phyloP scores from a whole-genome alignment of 805 yeast genomes.

The Teunomyces stri region DNA sequence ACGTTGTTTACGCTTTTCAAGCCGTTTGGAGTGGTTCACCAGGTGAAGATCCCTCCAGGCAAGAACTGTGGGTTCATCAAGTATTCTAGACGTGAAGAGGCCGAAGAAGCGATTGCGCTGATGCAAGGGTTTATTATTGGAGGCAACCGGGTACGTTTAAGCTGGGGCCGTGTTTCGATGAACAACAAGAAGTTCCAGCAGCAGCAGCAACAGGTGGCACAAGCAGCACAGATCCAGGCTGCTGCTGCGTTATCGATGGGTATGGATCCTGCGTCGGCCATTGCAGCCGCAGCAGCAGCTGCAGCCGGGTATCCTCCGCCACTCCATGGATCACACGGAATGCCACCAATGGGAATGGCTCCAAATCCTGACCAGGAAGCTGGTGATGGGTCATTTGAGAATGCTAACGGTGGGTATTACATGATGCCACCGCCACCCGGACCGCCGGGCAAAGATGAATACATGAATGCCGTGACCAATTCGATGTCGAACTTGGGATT shows the following conservation, averaged over 20 bases:
- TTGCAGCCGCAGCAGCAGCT: slow-evolving; percentile 25
- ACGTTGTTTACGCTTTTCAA: slow-evolving; percentile 60
- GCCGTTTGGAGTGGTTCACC: slow-evolving; percentile 69
- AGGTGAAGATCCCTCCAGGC: slow-evolving; percentile 75
- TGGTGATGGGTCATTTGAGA: neutral
- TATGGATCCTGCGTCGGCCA: slow-evolving; percentile 31
- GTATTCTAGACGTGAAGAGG: slow-evolving; percentile 71
- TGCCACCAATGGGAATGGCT: slow-evolving; percentile 7
- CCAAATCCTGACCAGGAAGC: slow-evolving; percentile 8
- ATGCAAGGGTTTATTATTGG: slow-evolving; percentile 92
- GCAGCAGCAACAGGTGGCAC: slow-evolving; percentile 28
- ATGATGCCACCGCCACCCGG: slow-evolving; percentile 6
- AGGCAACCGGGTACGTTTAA: slow-evolving; percentile 74
- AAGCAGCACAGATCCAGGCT: slow-evolving; percentile 36
- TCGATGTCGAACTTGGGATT: slow-evolving; percentile 8
- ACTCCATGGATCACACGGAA: neutral
- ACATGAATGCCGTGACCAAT: slow-evolving; percentile 13
- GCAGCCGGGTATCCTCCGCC: slow-evolving; percentile 19
- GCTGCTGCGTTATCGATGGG: slow-evolving; percentile 41
- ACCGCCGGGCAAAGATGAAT: slow-evolving; percentile 8
- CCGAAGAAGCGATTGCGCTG: slow-evolving; percentile 79
- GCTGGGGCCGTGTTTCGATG: slow-evolving; percentile 72
- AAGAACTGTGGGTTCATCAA: slow-evolving; percentile 90
- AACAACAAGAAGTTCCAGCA: slow-evolving; percentile 33
- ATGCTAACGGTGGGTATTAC: slow-evolving; percentile 2